Evolutionary conservation across 306 rosid species (phyloP), one percentile per base, ranked within the genome.

Genomic region (Dicorynia guianensis): DNA sequence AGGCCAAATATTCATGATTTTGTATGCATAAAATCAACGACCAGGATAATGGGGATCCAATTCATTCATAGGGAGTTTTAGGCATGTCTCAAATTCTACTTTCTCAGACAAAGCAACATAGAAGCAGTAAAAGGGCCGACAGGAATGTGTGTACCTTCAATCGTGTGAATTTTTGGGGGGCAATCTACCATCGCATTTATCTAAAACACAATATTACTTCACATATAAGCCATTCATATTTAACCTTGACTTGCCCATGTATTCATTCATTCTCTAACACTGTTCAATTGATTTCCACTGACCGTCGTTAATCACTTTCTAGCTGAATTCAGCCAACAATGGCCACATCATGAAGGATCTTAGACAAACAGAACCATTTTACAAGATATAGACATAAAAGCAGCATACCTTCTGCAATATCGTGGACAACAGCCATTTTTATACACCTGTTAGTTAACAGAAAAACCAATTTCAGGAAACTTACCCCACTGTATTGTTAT

Each of bases 361-460:
- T 14, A 13, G n/a, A 11, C 11, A 63, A 63, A 40, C 2, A 19
- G 6, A 65, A 69, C 44, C 11, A 25, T 19, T 38, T 58, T 49
- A 14, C 25, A 55, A 57, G 25, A 48, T 52, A 75, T n/a, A 65
- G 4, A 64, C 58, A 81, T 5, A 4, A 58, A 56, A 66, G 19
- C 17, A 61, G 48, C 69, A 63, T 77, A 91, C 98, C 97, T 88
- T 92, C 96, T 7, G 96, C 95, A 66, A 94, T 90, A 63, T 92
- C 97, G 46, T 92, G 98, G 67, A 94, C 98, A 88, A 94, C 82
- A 47, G 98, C 98, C 84, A 94, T 85, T 86, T 92, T 94, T 15
- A 94, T 81, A 67, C 93, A 92, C 93, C 97, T 92, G 93, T 69
- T 82, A 76, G 78, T 61, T 7, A 49, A 52, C 17, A 36, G 15